These are phyloP conservation scores for Calonectria fujianensis DNA, from an alignment of 2,329 filamentous ascomycete species.

Conservation along the genomic window DNA sequence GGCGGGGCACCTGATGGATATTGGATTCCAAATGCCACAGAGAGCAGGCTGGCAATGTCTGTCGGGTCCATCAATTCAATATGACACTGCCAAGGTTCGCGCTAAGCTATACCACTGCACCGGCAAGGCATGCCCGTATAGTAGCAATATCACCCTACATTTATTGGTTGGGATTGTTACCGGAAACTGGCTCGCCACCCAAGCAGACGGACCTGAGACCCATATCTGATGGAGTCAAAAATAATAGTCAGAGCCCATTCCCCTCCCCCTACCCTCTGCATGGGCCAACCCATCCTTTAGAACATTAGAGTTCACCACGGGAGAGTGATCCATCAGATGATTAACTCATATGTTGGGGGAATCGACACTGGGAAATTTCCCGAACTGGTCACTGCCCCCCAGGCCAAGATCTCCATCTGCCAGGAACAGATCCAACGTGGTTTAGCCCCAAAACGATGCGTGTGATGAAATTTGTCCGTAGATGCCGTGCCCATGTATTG, in stretches of 20 bases:
- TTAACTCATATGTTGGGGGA: neutral
- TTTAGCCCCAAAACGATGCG: neutral
- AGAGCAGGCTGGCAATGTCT: neutral
- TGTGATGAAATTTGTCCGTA: neutral
- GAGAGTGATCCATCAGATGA: slow-evolving; percentile 10
- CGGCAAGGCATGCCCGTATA: neutral
- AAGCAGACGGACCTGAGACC: neutral
- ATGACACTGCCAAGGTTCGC: neutral
- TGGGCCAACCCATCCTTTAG: neutral
- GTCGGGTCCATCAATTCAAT: neutral
- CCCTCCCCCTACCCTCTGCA: neutral
- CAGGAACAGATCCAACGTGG: neutral
- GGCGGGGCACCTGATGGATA: neutral
- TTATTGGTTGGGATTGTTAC: neutral
- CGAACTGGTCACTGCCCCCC: slow-evolving; percentile 1
- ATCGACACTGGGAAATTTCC: slow-evolving; percentile 9
- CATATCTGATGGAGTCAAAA: neutral
- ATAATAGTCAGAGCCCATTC: neutral
- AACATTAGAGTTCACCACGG: neutral
- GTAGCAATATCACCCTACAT: neutral
- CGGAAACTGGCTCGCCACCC: neutral
- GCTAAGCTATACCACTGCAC: neutral
- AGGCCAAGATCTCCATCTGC: neutral
- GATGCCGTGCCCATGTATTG: neutral
- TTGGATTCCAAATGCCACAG: neutral